Evolutionary conservation across 441 rosid genomes (phyloP).

Genomic region (Eruca vesicaria): DNA sequence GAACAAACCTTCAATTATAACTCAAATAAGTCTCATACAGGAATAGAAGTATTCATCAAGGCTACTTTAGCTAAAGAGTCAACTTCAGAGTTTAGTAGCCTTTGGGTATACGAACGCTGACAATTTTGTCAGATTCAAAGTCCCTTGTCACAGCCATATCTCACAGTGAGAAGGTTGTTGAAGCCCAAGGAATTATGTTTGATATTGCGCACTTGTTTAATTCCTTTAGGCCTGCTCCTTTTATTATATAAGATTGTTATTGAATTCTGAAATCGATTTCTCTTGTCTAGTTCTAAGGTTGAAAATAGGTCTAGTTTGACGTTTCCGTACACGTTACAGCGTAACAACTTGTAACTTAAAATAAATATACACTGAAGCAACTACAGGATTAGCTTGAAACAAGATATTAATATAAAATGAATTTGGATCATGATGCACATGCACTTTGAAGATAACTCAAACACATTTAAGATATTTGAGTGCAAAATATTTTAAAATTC

Average conservation of each 20-base stretch:
- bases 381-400: not conserved
- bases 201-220: too few relatives aligned
- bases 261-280: not conserved
- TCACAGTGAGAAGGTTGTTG: too few relatives aligned
- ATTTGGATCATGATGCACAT: not conserved
- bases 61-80: too few relatives aligned
- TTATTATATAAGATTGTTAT: not conserved
- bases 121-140: too few relatives aligned
- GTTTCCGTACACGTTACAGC: not conserved
- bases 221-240: not conserved
- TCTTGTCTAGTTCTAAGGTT: not conserved
- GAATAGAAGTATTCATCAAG: too few relatives aligned
- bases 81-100: too few relatives aligned
- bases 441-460: not conserved
- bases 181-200: too few relatives aligned
- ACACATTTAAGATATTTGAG: not conserved
- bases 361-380: not conserved
- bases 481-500: not conserved
- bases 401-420: not conserved
- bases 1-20: too few relatives aligned
- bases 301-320: not conserved
- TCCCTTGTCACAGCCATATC: too few relatives aligned
- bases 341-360: not conserved
- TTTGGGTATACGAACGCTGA: too few relatives aligned
- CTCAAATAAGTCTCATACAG: too few relatives aligned